phyloP scores from a whole-genome alignment of 805 yeast genomes.

The Lachancea sp. region DNA sequence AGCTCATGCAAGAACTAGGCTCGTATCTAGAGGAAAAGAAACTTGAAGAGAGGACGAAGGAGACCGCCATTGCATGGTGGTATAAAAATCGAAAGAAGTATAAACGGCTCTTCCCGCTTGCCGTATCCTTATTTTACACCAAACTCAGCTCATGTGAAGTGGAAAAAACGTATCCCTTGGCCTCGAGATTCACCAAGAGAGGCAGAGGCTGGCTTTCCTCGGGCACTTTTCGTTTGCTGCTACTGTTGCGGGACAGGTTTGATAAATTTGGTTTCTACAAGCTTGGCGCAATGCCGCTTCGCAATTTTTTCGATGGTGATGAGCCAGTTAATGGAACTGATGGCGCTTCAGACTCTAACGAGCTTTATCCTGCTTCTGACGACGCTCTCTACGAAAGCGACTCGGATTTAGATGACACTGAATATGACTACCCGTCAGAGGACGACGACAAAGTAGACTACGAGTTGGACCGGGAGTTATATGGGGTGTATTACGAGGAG shows the following conservation, averaged over 20 bases:
- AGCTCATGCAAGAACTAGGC: background rate
- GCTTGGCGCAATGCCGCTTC: background rate
- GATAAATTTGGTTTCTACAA: constrained; percentile 2
- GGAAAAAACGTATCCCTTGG: constrained; percentile 3
- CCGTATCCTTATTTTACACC: constrained; percentile 8
- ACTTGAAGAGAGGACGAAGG: background rate
- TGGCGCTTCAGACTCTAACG: background rate
- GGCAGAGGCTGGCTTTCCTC: background rate
- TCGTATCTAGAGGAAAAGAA: background rate
- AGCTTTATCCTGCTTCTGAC: background rate
- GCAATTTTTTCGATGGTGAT: background rate
- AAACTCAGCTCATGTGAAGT: constrained; percentile 6
- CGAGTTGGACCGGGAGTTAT: no score
- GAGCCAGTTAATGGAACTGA: background rate
- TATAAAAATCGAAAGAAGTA: constrained; percentile 1
- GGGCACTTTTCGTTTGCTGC: background rate
- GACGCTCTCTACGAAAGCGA: background rate
- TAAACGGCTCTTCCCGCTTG: constrained; percentile 4
- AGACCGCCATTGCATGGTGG: constrained; percentile 7
- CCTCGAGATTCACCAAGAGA: background rate
- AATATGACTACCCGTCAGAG: no score
- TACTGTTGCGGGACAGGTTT: constrained; percentile 7
- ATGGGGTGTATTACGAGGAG: no score
- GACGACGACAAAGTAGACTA: no score
- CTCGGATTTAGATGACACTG: background rate